These are phyloP conservation scores for Lunasporangiospora selenospora DNA, from an alignment of 192 early-diverging fungal genomes.

Conservation along the genomic window DNA sequence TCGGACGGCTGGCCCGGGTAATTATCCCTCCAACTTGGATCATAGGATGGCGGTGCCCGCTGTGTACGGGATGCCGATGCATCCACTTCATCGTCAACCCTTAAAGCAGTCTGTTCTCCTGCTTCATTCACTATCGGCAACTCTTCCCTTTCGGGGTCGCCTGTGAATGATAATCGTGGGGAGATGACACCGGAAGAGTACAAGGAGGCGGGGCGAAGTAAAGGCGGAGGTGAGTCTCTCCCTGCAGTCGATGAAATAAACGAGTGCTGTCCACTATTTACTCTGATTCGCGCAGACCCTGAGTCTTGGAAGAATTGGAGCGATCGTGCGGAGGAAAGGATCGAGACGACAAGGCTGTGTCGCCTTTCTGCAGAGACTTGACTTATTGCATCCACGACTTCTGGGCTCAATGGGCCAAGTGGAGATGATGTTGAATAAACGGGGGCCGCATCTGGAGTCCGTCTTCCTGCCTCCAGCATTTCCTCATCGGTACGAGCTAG, in stretches of 20 bases:
- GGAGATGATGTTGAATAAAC: slow-evolving; percentile 30
- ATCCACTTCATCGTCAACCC: background rate
- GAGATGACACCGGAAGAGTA: slow-evolving; percentile 1
- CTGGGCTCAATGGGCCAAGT: slow-evolving; percentile 35
- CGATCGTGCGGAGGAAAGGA: slow-evolving; percentile 20
- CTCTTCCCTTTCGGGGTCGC: background rate
- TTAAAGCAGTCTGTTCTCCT: background rate
- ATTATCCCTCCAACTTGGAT: slow-evolving; percentile 30
- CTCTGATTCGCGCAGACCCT: background rate
- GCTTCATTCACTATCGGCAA: background rate
- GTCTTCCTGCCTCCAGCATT: slow-evolving; percentile 4
- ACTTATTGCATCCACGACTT: slow-evolving; percentile 36
- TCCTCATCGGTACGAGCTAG: background rate
- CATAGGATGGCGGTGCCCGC: slow-evolving; percentile 23
- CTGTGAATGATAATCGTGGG: slow-evolving; percentile 4
- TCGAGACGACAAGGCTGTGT: slow-evolving; percentile 27
- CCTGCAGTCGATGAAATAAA: slow-evolving; percentile 5
- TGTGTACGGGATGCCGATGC: background rate
- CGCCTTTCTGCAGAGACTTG: slow-evolving; percentile 16
- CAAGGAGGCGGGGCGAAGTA: background rate
- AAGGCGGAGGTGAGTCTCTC: too few relatives aligned
- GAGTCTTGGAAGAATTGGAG: background rate
- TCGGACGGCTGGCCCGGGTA: too few relatives aligned
- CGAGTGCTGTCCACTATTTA: background rate
- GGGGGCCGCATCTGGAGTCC: slow-evolving; percentile 30